These are phyloP conservation scores for Euphorbia peplus DNA, from an alignment of 345 rosid genomes.

Conservation along the genomic window DNA sequence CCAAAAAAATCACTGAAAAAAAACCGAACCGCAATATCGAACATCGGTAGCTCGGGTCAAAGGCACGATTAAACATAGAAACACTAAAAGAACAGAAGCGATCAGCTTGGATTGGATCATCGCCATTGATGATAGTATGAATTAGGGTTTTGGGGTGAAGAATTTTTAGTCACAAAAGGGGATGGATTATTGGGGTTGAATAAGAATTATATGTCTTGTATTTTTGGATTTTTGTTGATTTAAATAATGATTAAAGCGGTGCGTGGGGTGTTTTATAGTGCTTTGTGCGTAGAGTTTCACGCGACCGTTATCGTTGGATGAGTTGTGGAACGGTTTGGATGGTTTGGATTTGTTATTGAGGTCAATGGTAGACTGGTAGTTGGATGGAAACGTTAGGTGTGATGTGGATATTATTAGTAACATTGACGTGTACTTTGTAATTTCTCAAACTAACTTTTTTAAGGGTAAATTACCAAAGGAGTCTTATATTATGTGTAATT, in stretches of 20 bases:
- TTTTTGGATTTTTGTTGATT: neutral
- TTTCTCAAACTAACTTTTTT: too few species aligned
- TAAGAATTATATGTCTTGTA: neutral
- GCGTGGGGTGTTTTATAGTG: neutral
- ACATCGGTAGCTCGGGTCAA: conserved; percentile 30
- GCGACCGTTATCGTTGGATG: neutral
- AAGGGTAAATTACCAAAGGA: too few species aligned
- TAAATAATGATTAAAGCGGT: neutral
- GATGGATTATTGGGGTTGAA: neutral
- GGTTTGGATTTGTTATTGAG: neutral
- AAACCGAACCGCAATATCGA: conserved; percentile 40
- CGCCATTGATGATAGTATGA: neutral
- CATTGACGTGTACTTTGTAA: neutral
- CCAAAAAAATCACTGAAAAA: too few species aligned
- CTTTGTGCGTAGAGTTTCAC: neutral
- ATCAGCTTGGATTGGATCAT: conserved; percentile 9
- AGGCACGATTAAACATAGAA: conserved; percentile 27
- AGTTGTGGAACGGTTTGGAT: neutral
- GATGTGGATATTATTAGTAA: neutral
- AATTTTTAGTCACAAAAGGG: neutral
- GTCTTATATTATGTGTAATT: too few species aligned
- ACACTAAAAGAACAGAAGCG: conserved; percentile 4
- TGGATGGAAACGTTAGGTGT: neutral
- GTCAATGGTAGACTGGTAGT: neutral
- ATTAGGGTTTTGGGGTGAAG: neutral